These are phyloP conservation scores for Penicillium taxi DNA, from an alignment of 495 filamentous ascomycete genomes.

Conservation along the genomic window DNA sequence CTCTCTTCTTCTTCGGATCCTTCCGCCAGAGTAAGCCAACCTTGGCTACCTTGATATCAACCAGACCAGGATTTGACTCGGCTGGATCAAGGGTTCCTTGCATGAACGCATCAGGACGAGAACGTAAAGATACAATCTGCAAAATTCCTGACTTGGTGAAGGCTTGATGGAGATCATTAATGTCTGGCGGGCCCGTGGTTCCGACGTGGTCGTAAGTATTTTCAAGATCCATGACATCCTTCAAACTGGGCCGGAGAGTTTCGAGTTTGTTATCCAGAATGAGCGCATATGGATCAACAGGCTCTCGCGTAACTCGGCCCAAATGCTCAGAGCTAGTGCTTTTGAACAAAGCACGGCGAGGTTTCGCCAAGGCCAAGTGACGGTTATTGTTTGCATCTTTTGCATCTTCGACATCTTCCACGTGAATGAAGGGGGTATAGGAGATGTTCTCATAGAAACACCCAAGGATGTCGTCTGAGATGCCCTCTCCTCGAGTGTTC, in stretches of 20 bases:
- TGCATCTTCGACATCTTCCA: constrained; percentile 94
- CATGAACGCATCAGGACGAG: constrained; percentile 92
- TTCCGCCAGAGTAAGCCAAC: constrained; percentile 95
- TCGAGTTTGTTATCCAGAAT: constrained; percentile 87
- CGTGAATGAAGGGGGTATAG: constrained; percentile 94
- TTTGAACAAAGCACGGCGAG: constrained; percentile 68
- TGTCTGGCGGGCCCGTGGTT: constrained; percentile 62
- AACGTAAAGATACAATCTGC: constrained; percentile 88
- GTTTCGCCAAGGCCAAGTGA: constrained; percentile 61
- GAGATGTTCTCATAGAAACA: constrained; percentile 98
- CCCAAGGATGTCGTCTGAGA: constrained; percentile 84
- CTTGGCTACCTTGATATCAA: constrained; percentile 96
- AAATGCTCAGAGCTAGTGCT: constrained; percentile 57
- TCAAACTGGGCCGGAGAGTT: constrained; percentile 70
- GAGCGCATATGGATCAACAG: constrained; percentile 88
- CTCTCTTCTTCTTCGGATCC: constrained; percentile 87
- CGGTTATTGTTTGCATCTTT: too few species aligned
- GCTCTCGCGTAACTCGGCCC: constrained; percentile 62
- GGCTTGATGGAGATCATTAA: constrained; percentile 69
- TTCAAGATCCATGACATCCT: constrained; percentile 84
- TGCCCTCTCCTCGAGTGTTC: constrained; percentile 81
- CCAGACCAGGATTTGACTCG: constrained; percentile 84
- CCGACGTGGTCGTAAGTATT: constrained; percentile 87
- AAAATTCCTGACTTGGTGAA: constrained; percentile 86
- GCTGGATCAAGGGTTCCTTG: constrained; percentile 72